Percentiles rank a stretch among this genome's conserved stretches.
Evolutionary conservation across 805 yeast species (phyloP).

Genomic region (Nakazawaea sp.): DNA sequence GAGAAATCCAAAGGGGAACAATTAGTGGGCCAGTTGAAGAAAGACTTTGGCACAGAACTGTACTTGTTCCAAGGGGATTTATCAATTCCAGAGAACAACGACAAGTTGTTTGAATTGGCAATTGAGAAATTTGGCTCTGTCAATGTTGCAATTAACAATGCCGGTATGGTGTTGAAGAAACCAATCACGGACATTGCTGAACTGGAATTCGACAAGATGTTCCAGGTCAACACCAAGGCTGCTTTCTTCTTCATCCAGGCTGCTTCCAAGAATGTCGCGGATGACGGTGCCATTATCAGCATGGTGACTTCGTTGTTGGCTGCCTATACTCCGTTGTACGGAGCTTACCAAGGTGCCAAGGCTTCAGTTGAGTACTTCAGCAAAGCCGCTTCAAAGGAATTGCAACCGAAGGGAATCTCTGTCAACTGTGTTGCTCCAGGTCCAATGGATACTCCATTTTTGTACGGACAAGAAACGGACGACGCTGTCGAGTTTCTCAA

Average conservation of each 20-base stretch:
- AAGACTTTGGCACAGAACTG: slow-evolving; percentile 33
- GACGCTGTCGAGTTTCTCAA: slow-evolving; percentile 49
- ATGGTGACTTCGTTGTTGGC: slow-evolving; percentile 60
- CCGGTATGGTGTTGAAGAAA: slow-evolving; percentile 62
- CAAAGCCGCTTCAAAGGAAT: slow-evolving; percentile 50
- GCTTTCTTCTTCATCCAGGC: slow-evolving; percentile 57
- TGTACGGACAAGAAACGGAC: slow-evolving; percentile 52
- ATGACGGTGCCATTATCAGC: slow-evolving; percentile 48
- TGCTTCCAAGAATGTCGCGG: slow-evolving; percentile 43
- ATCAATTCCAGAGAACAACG: slow-evolving; percentile 32
- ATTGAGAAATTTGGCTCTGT: slow-evolving; percentile 37
- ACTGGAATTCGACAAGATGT: slow-evolving; percentile 49
- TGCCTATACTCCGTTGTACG: slow-evolving; percentile 51
- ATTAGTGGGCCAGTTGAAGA: slow-evolving; percentile 29
- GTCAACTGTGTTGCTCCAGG: slow-evolving; percentile 59
- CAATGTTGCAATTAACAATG: slow-evolving; percentile 62
- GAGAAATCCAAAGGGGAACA: slow-evolving; percentile 29
- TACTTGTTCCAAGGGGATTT: slow-evolving; percentile 35
- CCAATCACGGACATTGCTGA: slow-evolving; percentile 44
- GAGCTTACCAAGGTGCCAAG: slow-evolving; percentile 51
- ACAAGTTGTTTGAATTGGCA: slow-evolving; percentile 39
- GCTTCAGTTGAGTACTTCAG: slow-evolving; percentile 47
- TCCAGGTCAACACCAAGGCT: slow-evolving; percentile 45
- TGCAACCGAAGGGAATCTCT: slow-evolving; percentile 35
- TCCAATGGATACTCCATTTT: slow-evolving; percentile 62